Percentiles rank a stretch among this genome's conserved stretches.
phyloP scores from a whole-genome alignment of 202 grass and related monocot species.

The Bolboschoenoplectus hybrid region DNA sequence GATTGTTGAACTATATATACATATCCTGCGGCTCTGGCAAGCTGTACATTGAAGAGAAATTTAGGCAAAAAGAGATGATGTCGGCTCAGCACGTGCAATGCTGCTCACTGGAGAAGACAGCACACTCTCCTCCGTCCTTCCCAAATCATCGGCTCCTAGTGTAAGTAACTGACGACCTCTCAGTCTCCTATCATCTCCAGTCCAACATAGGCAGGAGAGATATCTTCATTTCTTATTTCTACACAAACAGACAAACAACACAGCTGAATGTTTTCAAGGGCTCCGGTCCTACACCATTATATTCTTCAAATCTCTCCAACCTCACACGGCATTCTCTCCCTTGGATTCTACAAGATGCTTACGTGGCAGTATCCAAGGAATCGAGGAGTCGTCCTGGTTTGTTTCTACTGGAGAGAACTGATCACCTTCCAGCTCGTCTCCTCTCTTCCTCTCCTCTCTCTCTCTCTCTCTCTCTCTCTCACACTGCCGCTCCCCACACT shows the following conservation, averaged over 20 bases:
- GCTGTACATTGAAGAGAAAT: background rate
- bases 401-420: background rate
- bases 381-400: background rate
- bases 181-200: constrained; percentile 24
- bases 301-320: background rate
- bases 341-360: background rate
- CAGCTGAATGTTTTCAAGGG: background rate
- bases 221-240: background rate
- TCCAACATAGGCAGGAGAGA: background rate
- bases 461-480: constrained; percentile 24
- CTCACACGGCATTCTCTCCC: background rate
- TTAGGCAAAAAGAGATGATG: constrained; percentile 6
- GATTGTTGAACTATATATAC: background rate
- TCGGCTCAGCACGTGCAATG: constrained; percentile 29
- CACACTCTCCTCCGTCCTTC: background rate
- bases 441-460: background rate
- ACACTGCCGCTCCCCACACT: constrained; percentile 40
- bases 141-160: background rate
- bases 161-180: background rate
- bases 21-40: background rate
- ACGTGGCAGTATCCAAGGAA: background rate
- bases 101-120: constrained; percentile 22
- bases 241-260: background rate
- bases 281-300: background rate
- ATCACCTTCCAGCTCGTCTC: constrained; percentile 33